Base-by-base conservation (phyloP, 2,329 filamentous ascomycete genomes). In the Dactylellina parvicollis region DNA sequence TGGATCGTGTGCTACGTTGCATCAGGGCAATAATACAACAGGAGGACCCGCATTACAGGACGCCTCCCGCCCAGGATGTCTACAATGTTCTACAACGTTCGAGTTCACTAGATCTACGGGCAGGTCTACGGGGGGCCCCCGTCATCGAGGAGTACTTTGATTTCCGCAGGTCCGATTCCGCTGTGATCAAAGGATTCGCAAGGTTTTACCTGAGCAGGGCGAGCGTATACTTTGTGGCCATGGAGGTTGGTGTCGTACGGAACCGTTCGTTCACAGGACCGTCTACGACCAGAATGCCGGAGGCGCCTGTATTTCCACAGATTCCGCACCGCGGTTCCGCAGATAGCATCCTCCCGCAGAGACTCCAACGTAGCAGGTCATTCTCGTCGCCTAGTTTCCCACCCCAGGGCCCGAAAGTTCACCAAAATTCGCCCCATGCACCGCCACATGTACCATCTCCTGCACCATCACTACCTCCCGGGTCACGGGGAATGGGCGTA, bases 1-100 rank as follows among this genome's bases (percentile, higher is more conserved):
- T 72, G 28, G 67, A 72, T 44, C 67, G 67, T 64, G 67, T 72
- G 44, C 67, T 72, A 59, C 67, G 67, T 64, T 72, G 67, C 67
- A 72, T 72, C 44, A 72, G 34, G 38, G 67, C 59, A 26, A 72
- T 72, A 72, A 72, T 72, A 72, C 67, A 72, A 38, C 67, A 65
- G 57, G 57, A 72, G 24, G 67, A 72, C 22, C 67, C 67, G 16
- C 67, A 72, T 40, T 72, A 72, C 47, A 57, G 67, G 55, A 72
- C 67, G 1, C 67, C 67, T 24, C 42, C 67, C 4, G 64, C 67
- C 26, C 67, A 72, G 46, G 67, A 72, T 24, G 67, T 72, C 59
- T 72, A 72, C 59, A 72, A 72, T 52, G 67, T 72, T 32, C 57
- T 72, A 59, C 67, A 72, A 16, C 60, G 67, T 26, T 72, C 67